A percentile compares a stretch with the other conserved stretches of the same genome.
These are phyloP conservation scores for Aspergillus latus DNA, from an alignment of 2,329 filamentous ascomycete species.

Conservation along the genomic window DNA sequence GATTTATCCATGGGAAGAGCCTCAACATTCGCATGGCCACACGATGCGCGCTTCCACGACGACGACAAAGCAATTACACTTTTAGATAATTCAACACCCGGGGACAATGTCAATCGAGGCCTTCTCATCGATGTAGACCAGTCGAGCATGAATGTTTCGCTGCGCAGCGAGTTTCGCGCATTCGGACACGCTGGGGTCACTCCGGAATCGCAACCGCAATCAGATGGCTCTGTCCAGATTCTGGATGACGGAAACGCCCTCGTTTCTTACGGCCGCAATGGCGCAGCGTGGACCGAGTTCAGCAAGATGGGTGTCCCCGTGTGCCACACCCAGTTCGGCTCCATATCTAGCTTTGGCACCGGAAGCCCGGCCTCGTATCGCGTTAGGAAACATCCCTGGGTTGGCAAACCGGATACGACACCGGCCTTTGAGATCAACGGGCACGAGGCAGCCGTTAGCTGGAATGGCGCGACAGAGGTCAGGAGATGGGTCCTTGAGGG, in stretches of 20 bases:
- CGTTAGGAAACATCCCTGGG: constrained; percentile 55
- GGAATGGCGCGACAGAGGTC: constrained; percentile 42
- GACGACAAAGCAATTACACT: constrained; percentile 35
- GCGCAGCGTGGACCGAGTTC: constrained; percentile 54
- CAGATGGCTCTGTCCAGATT: constrained; percentile 47
- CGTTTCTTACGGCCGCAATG: constrained; percentile 51
- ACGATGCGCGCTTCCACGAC: constrained; percentile 50
- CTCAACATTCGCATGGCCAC: constrained; percentile 53
- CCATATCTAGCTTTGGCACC: constrained; percentile 27
- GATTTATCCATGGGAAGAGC: constrained; percentile 45
- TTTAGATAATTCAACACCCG: constrained; percentile 43
- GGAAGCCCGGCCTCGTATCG: constrained; percentile 52
- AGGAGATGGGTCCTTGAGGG: constrained; percentile 31
- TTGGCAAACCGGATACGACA: constrained; percentile 47
- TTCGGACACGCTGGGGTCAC: constrained; percentile 34
- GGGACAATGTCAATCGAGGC: constrained; percentile 38
- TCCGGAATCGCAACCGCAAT: constrained; percentile 41
- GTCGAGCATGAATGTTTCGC: constrained; percentile 44
- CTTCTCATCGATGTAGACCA: constrained; percentile 46
- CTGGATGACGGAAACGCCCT: constrained; percentile 48
- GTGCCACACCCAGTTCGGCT: constrained; percentile 55
- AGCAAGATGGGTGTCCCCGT: constrained; percentile 46
- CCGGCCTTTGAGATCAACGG: constrained; percentile 26
- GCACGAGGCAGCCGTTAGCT: constrained; percentile 29
- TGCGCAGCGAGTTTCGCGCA: constrained; percentile 43